These are phyloP conservation scores for Ampelocalamus luodianensis DNA, from an alignment of 176 grass and related monocot genomes.

Conservation along the genomic window DNA sequence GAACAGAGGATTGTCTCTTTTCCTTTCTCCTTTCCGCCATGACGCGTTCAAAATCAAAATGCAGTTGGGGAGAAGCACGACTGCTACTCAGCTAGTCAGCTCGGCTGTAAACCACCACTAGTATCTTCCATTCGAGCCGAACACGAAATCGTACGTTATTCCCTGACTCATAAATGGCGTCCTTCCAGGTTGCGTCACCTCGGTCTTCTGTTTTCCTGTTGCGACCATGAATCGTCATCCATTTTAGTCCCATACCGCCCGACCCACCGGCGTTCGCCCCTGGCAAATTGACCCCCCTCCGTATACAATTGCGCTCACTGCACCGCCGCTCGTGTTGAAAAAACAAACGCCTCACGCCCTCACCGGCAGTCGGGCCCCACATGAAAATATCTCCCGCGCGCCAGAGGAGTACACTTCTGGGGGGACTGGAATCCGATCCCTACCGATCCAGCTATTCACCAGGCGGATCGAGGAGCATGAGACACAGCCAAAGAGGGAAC, in stretches of 20 bases:
- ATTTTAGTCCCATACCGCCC: not conserved
- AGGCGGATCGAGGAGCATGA: slow-evolving; percentile 9
- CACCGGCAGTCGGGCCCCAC: not conserved
- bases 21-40: not conserved
- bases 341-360: not conserved
- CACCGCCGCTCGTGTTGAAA: not conserved
- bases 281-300: slow-evolving; percentile 7
- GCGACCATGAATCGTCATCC: not conserved
- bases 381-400: slow-evolving; percentile 32
- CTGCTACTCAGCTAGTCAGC: too few relatives aligned
- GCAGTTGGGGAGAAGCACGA: not conserved
- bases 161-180: not conserved
- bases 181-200: not conserved
- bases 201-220: not conserved
- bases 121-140: too few relatives aligned
- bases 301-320: not conserved
- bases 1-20: not conserved
- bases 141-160: too few relatives aligned
- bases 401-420: not conserved
- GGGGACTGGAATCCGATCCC: slow-evolving; percentile 36
- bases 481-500: not conserved
- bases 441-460: slow-evolving; percentile 22
- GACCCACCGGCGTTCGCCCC: not conserved
- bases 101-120: too few relatives aligned
- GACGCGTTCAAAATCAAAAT: not conserved